Percentiles rank a stretch among this genome's conserved stretches.
phyloP scores from a whole-genome alignment of 805 yeast genomes.

The Candida xyloterini region DNA sequence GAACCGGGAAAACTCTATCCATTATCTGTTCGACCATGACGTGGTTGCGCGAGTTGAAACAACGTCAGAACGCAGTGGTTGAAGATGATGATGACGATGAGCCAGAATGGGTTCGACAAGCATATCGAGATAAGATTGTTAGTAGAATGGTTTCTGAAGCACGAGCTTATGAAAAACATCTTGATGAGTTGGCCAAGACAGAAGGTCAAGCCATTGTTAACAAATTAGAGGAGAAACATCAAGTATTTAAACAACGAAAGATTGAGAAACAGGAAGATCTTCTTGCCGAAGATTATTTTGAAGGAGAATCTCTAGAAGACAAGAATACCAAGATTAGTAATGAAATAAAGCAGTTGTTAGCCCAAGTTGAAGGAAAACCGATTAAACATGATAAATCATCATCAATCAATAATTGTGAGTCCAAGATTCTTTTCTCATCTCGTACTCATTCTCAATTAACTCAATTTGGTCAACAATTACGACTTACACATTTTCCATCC shows the following conservation, averaged over 20 bases:
- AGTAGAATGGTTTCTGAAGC: slow-evolving; percentile 29
- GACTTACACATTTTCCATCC: slow-evolving; percentile 60
- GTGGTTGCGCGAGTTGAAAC: slow-evolving; percentile 51
- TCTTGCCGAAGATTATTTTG: slow-evolving; percentile 36
- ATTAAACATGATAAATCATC: slow-evolving; percentile 20
- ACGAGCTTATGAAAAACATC: slow-evolving; percentile 39
- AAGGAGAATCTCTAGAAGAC: slow-evolving; percentile 30
- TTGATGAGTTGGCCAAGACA: slow-evolving; percentile 35
- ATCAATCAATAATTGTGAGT: slow-evolving; percentile 32
- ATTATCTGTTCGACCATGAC: slow-evolving; percentile 80
- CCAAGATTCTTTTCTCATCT: slow-evolving; percentile 68
- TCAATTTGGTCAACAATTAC: slow-evolving; percentile 75
- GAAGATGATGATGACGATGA: slow-evolving; percentile 37
- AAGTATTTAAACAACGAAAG: slow-evolving; percentile 5
- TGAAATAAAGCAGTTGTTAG: slow-evolving; percentile 50
- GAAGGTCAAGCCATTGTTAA: slow-evolving; percentile 23
- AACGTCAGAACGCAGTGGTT: slow-evolving; percentile 37
- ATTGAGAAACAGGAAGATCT: slow-evolving; percentile 23
- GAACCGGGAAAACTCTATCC: slow-evolving; percentile 89
- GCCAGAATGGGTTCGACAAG: slow-evolving; percentile 40
- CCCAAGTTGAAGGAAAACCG: slow-evolving; percentile 36
- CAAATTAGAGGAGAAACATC: slow-evolving; percentile 19
- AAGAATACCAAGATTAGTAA: slow-evolving; percentile 35
- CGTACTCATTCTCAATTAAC: slow-evolving; percentile 87
- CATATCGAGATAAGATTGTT: slow-evolving; percentile 34